A percentile compares a stretch with the other conserved stretches of the same genome.
These are phyloP conservation scores for Yamadazyma kitorensis DNA, from an alignment of 805 yeast genomes.

Conservation along the genomic window DNA sequence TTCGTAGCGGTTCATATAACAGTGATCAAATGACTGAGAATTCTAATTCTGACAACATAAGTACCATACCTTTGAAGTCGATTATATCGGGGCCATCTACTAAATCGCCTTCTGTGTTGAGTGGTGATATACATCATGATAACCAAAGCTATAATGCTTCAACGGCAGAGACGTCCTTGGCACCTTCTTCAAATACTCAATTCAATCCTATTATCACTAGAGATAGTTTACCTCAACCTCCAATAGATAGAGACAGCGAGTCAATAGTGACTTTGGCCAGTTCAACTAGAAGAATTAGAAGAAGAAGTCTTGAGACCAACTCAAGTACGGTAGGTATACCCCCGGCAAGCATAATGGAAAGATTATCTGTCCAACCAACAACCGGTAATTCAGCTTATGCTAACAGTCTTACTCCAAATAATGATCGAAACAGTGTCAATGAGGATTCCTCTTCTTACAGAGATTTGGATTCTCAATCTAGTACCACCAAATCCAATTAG, in stretches of 20 bases:
- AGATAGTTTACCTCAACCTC: slow-evolving; percentile 49
- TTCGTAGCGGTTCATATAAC: slow-evolving; percentile 6
- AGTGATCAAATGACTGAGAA: slow-evolving; percentile 20
- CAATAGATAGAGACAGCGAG: slow-evolving; percentile 40
- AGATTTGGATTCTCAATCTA: slow-evolving; percentile 2
- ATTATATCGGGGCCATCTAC: slow-evolving; percentile 40
- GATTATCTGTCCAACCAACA: slow-evolving; percentile 37
- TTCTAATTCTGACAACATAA: slow-evolving; percentile 33
- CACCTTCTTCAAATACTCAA: slow-evolving; percentile 32
- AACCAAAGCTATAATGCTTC: slow-evolving; percentile 36
- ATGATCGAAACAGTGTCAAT: slow-evolving; percentile 5
- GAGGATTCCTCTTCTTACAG: slow-evolving; percentile 4
- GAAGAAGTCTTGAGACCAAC: slow-evolving; percentile 50
- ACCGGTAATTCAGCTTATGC: slow-evolving; percentile 25
- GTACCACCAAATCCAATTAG: slow-evolving; percentile 1
- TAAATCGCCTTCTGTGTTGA: slow-evolving; percentile 37
- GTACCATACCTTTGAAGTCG: slow-evolving; percentile 50
- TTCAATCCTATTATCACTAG: slow-evolving; percentile 4
- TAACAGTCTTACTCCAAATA: slow-evolving; percentile 12
- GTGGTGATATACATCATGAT: slow-evolving; percentile 28
- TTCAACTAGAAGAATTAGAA: slow-evolving; percentile 34
- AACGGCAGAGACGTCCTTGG: slow-evolving; percentile 50
- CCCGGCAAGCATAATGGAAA: slow-evolving; percentile 68
- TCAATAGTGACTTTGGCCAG: slow-evolving; percentile 43
- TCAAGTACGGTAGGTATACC: slow-evolving; percentile 69